A percentile compares a stretch with the other conserved stretches of the same genome.
Evolutionary conservation across 2,329 filamentous ascomycete species (phyloP).

Genomic region (Ophiocordyceps robertsii): DNA sequence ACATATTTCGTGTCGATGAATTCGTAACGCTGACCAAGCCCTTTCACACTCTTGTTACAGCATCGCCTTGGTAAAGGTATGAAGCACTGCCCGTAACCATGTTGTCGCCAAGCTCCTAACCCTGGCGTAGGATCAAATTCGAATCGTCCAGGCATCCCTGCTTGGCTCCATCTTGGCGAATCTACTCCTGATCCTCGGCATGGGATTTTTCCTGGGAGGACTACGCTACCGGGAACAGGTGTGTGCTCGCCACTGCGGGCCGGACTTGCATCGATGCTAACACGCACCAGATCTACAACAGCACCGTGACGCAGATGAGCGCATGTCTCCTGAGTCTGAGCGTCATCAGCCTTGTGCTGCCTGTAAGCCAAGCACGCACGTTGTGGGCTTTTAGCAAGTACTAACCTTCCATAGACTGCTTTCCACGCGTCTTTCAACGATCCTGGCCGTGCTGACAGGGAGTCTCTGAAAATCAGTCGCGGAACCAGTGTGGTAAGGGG

Average conservation of each 20-base stretch:
- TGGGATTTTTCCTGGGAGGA: conserved; percentile 81
- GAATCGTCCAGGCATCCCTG: conserved; percentile 82
- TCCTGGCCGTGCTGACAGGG: conserved; percentile 44
- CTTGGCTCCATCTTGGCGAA: conserved; percentile 85
- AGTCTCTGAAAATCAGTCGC: conserved; percentile 74
- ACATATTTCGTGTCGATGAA: too few species aligned
- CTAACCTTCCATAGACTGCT: conserved; percentile 52
- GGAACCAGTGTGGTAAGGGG: conserved; percentile 67
- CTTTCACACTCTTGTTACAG: conserved; percentile 25
- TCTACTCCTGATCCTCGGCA: conserved; percentile 75
- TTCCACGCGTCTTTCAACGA: conserved; percentile 80
- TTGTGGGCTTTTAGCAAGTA: background rate
- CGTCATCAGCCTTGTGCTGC: conserved; percentile 77
- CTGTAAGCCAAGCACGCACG: conserved; percentile 34
- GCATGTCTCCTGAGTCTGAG: conserved; percentile 82
- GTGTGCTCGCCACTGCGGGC: background rate
- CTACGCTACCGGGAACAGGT: conserved; percentile 71
- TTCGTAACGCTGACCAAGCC: background rate
- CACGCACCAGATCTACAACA: conserved; percentile 64
- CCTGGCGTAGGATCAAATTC: conserved; percentile 53
- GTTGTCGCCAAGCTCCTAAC: background rate
- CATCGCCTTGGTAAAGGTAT: conserved; percentile 58
- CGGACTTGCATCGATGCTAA: background rate
- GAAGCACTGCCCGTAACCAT: background rate
- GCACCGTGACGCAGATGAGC: conserved; percentile 91